Base-by-base conservation (phyloP, 2,329 filamentous ascomycete genomes). In the Elsinoe necatrix region DNA sequence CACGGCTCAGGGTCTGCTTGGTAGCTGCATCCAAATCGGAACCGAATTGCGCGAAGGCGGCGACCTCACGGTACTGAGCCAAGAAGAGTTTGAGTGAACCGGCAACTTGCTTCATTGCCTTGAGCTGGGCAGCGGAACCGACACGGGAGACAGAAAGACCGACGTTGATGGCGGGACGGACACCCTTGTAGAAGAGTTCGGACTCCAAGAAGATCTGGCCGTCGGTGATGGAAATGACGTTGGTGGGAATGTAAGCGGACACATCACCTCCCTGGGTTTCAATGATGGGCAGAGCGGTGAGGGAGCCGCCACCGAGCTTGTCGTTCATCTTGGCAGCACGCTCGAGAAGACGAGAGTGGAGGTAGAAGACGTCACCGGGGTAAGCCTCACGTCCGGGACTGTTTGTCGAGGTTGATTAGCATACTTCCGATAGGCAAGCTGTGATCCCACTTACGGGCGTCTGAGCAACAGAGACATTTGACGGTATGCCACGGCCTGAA, bases 101-200 rank as follows among this genome's bases (percentile, higher is more conserved):
- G 72, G 93, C 93, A 69, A 98, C 93, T 83, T 98, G 93, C 86
- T 98, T 98, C 93, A 98, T 98, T 80, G 93, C 91, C 89, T 97
- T 98, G 77, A 97, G 84, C 84, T 98, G 93, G 74, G 93, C 93
- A 75, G 93, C 89, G 72, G 93, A 98, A 75, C 93, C 93, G 86
- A 98, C 93, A 89, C 93, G 93, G 68, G 93, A 98, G 69, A 98
- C 93, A 71, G 93, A 98, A 69, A 98, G 89, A 93, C 93, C 93
- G 87, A 98, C 93, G 85, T 98, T 98, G 78, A 98, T 98, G 80
- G 93, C 93, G 70, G 93, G 93, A 73, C 93, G 92, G 78, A 98
- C 80, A 95, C 93, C 93, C 89, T 98, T 98, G 89, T 96, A 97
- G 87, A 97, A 98, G 65, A 97, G 83, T 78, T 98, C 93, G 67